phyloP scores from a whole-genome alignment of 371 early-diverging fungal species.

The Mortierella sp. region DNA sequence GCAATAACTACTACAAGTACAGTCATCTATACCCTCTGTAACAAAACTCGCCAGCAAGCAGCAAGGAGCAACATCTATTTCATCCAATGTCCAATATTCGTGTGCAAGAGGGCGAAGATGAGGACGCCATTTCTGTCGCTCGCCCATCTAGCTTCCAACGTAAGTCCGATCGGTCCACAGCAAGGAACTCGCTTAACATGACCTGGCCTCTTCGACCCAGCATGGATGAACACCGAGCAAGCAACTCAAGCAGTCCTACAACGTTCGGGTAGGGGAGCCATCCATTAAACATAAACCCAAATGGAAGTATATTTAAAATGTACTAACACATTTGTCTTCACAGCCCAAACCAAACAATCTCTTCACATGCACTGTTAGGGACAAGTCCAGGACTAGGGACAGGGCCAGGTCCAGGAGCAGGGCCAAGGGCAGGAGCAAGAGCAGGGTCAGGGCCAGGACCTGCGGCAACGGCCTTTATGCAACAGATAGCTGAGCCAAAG shows the following conservation, averaged over 20 bases:
- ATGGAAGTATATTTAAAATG: neutral
- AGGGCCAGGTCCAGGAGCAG: slow-evolving; percentile 8
- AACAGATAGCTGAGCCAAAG: slow-evolving; percentile 3
- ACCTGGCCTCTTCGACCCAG: slow-evolving; percentile 42
- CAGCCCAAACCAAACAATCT: slow-evolving; percentile 18
- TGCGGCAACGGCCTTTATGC: neutral
- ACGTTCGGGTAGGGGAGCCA: slow-evolving; percentile 23
- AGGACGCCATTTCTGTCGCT: slow-evolving; percentile 42
- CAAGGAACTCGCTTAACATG: slow-evolving; percentile 38
- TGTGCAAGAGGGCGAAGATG: slow-evolving; percentile 56
- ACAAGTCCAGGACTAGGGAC: neutral
- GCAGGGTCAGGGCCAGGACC: neutral
- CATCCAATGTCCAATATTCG: slow-evolving; percentile 37
- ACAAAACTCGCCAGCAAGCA: neutral
- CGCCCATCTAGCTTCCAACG: slow-evolving; percentile 26
- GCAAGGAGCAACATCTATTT: neutral
- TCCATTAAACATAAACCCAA: neutral
- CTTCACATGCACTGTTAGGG: slow-evolving; percentile 8
- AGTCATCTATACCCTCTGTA: no score
- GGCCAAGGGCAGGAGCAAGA: slow-evolving; percentile 2
- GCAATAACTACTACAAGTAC: no score
- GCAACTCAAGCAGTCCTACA: slow-evolving; percentile 3
- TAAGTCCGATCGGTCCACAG: slow-evolving; percentile 17
- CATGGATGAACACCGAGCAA: slow-evolving; percentile 29
- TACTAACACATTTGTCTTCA: neutral